A percentile compares a stretch with the other conserved stretches of the same genome.
Conservation (phyloP, 169 alveolate species). For the Neospora caninum region DNA sequence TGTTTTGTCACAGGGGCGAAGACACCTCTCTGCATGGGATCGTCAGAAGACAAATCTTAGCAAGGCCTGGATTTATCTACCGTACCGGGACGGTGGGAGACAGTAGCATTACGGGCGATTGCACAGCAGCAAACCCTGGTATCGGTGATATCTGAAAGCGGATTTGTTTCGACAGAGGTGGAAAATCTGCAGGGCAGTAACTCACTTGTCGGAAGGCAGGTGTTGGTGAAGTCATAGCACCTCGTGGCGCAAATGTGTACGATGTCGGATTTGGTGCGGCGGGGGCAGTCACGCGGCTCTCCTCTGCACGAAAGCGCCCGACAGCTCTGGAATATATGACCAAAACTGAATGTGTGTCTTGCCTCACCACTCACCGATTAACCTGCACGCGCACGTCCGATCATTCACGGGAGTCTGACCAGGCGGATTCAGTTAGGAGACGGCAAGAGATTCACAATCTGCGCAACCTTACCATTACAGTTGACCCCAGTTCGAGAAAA, state of each 20-base stretch:
- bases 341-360: not conserved
- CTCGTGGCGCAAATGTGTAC: not conserved
- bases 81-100: too few species aligned
- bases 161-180: too few species aligned
- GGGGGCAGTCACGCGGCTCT: not conserved
- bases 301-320: not conserved
- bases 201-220: conserved; percentile 6
- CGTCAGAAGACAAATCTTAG: too few species aligned
- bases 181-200: too few species aligned
- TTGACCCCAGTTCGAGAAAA: conserved; percentile 33
- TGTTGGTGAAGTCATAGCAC: not conserved
- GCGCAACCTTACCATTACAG: conserved; percentile 24
- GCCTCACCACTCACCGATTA: conserved; percentile 2
- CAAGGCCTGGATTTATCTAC: too few species aligned
- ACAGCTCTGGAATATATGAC: not conserved
- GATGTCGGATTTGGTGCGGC: not conserved
- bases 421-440: too few species aligned
- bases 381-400: conserved; percentile 36
- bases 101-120: too few species aligned
- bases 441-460: too few species aligned
- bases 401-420: conserved; percentile 44
- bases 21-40: too few species aligned
- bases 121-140: too few species aligned
- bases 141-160: too few species aligned
- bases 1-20: too few species aligned